These are phyloP conservation scores for Phlebiopsis flavidoalba DNA, from an alignment of 768 basidiomycete species.

Conservation along the genomic window DNA sequence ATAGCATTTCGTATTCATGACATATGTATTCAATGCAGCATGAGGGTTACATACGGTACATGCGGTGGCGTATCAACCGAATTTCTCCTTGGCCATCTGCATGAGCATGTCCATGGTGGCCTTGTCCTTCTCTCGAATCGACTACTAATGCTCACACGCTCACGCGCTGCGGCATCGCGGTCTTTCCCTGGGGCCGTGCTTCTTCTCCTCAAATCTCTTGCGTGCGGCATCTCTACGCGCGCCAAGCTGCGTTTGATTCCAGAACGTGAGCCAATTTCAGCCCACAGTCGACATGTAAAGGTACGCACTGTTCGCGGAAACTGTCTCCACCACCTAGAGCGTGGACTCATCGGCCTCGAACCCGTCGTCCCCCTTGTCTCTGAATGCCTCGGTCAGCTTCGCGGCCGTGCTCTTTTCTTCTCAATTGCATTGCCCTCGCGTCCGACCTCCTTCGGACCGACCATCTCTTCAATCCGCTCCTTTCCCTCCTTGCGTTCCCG, in stretches of 20 bases:
- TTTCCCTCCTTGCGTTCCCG: constrained; percentile 60
- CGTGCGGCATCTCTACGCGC: constrained; percentile 68
- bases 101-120: constrained; percentile 98
- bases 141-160: constrained; percentile 58
- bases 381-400: constrained; percentile 66
- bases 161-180: constrained; percentile 44
- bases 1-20: not conserved
- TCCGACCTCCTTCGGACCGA: constrained; percentile 77
- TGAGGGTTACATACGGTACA: not conserved
- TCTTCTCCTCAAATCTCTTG: constrained; percentile 54
- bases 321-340: constrained; percentile 80
- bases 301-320: constrained; percentile 65
- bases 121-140: constrained; percentile 74
- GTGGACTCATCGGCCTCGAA: constrained; percentile 75
- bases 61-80: constrained; percentile 45
- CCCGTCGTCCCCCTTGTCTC: constrained; percentile 70
- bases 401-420: constrained; percentile 72
- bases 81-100: constrained; percentile 82
- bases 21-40: not conserved
- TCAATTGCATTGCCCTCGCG: constrained; percentile 75
- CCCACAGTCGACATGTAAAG: not conserved
- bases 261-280: not conserved
- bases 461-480: constrained; percentile 69
- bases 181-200: constrained; percentile 38
- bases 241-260: constrained; percentile 48